These are phyloP conservation scores for Knufia petricola DNA, from an alignment of 2,329 filamentous ascomycete genomes.

Conservation along the genomic window DNA sequence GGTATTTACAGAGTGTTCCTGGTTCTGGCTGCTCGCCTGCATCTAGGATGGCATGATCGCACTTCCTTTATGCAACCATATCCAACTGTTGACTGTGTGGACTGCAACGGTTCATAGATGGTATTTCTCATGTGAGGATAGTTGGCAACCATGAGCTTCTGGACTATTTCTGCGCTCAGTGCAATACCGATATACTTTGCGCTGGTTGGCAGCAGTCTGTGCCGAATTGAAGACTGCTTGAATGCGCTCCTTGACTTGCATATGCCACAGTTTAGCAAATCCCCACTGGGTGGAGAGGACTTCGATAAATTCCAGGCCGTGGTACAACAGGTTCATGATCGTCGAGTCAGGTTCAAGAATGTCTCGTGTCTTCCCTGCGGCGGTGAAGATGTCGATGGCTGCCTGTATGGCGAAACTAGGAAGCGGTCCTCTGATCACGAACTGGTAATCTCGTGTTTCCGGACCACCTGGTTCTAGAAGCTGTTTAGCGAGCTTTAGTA, in stretches of 20 bases:
- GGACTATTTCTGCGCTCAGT: too few species aligned
- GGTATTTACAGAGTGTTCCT: too few species aligned
- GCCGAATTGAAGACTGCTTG: conserved; percentile 34
- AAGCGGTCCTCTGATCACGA: conserved; percentile 48
- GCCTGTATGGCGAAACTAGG: conserved; percentile 53
- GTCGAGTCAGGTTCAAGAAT: conserved; percentile 31
- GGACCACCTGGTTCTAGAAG: conserved; percentile 12
- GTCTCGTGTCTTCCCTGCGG: conserved; percentile 45
- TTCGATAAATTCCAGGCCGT: conserved; percentile 46
- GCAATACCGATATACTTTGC: conserved; percentile 31
- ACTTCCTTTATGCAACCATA: too few species aligned
- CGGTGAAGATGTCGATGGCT: conserved; percentile 57
- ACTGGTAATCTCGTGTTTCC: conserved; percentile 10
- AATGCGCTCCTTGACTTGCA: conserved; percentile 40
- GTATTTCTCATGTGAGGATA: too few species aligned
- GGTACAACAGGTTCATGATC: conserved; percentile 46
- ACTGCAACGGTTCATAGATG: too few species aligned
- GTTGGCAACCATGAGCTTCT: too few species aligned
- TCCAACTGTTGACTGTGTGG: too few species aligned
- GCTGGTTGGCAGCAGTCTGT: conserved; percentile 28
- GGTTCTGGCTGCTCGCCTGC: too few species aligned
- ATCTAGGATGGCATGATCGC: too few species aligned
- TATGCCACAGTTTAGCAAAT: conserved; percentile 43
- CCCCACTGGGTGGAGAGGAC: conserved; percentile 52
- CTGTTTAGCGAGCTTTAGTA: conserved; percentile 15